phyloP scores from a whole-genome alignment of 225 moss, liverwort and hornwort genomes.

The Physcomitrellopsis africana region DNA sequence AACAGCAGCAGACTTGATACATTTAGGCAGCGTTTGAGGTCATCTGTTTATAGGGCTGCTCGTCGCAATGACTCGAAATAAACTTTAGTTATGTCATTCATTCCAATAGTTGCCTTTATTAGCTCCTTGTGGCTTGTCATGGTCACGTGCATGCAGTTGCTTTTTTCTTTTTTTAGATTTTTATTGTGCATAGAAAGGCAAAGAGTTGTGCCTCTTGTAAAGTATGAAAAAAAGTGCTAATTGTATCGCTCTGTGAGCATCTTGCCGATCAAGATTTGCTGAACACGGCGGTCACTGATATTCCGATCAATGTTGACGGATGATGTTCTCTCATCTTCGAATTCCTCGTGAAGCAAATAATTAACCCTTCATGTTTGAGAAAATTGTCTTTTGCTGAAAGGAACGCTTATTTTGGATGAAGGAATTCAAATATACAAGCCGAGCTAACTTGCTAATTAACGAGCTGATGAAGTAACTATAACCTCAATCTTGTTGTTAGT shows the following conservation, averaged over 20 bases:
- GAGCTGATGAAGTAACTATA: too few relatives aligned
- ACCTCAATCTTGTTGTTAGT: too few relatives aligned
- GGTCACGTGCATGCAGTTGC: slow-evolving; percentile 25
- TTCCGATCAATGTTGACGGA: not conserved
- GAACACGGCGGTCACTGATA: not conserved
- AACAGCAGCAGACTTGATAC: slow-evolving; percentile 49
- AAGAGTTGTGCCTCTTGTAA: slow-evolving; percentile 31
- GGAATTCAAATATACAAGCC: too few relatives aligned
- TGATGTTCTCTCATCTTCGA: not conserved
- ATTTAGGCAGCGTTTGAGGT: slow-evolving; percentile 67
- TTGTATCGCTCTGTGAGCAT: not conserved
- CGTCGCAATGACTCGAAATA: slow-evolving; percentile 35
- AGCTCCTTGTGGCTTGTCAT: slow-evolving; percentile 12
- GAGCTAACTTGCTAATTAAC: too few relatives aligned
- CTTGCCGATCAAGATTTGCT: not conserved
- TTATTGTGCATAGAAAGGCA: slow-evolving; percentile 27
- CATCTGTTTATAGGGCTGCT: slow-evolving; percentile 60
- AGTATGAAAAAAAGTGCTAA: slow-evolving; percentile 27
- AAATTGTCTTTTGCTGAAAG: too few relatives aligned
- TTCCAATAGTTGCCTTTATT: slow-evolving; percentile 8
- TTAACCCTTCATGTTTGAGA: too few relatives aligned
- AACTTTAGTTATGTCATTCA: not conserved
- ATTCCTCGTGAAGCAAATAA: too few relatives aligned
- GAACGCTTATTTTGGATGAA: too few relatives aligned
- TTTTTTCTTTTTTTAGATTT: slow-evolving; percentile 10